Percentiles rank a stretch among this genome's conserved stretches.
Evolutionary conservation across 176 grass and related monocot genomes (phyloP).

Genomic region (Oryza rufipogon): DNA sequence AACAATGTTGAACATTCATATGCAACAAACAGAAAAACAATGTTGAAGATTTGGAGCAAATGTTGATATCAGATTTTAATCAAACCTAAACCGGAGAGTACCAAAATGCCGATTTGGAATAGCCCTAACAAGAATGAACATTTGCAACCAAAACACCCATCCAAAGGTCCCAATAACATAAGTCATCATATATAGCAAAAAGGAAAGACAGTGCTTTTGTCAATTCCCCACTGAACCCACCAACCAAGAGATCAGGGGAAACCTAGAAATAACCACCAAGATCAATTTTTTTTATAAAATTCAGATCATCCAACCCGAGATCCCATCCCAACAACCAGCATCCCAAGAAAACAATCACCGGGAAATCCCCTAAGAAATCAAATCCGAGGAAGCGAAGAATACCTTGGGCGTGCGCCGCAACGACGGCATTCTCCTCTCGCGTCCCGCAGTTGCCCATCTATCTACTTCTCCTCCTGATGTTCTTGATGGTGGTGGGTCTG

Average conservation of each 20-base stretch:
- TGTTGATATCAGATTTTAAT: slow-evolving; percentile 10
- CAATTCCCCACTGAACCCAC: background rate
- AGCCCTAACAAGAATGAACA: background rate
- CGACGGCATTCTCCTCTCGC: slow-evolving; percentile 96
- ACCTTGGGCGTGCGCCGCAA: slow-evolving; percentile 89
- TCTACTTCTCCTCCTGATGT: slow-evolving; percentile 38
- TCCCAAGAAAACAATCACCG: background rate
- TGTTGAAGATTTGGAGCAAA: background rate
- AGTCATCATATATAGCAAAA: background rate
- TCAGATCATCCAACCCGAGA: slow-evolving; percentile 27
- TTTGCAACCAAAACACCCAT: background rate
- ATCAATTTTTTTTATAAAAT: slow-evolving; percentile 38
- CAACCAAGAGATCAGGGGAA: slow-evolving; percentile 19
- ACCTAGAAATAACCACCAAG: background rate
- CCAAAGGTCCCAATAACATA: slow-evolving; percentile 6
- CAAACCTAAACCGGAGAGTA: background rate
- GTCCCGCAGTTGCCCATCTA: slow-evolving; percentile 98
- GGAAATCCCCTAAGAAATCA: slow-evolving; percentile 8
- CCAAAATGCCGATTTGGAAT: background rate
- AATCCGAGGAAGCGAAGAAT: slow-evolving; percentile 9
- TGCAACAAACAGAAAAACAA: background rate
- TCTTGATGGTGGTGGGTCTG: background rate
- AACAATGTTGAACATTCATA: background rate
- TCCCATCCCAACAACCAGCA: slow-evolving; percentile 45
- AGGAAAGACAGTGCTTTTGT: background rate